These are phyloP conservation scores for Boletus albobrunnescens DNA, from an alignment of 1,284 basidiomycete species.

Conservation along the genomic window DNA sequence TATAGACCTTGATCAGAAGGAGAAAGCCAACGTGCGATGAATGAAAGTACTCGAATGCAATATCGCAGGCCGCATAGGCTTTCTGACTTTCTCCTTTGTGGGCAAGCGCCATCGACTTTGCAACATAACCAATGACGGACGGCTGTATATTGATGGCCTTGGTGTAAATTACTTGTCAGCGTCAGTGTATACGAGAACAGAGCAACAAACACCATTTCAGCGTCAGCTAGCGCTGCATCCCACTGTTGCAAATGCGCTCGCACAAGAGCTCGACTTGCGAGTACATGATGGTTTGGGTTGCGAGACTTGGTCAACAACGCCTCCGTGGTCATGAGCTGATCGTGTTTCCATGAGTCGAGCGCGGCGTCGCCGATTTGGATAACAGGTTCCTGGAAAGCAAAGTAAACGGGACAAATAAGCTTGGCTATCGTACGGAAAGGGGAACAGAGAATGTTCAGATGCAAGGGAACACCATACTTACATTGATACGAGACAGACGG, in stretches of 20 bases:
- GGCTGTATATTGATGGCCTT: background rate
- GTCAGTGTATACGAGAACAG: background rate
- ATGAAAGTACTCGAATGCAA: background rate
- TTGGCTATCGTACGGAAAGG: no score
- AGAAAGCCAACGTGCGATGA: background rate
- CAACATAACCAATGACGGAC: background rate
- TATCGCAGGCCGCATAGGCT: background rate
- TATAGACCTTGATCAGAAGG: background rate
- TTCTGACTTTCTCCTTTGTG: background rate
- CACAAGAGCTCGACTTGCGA: conserved; percentile 4
- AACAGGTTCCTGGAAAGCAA: background rate
- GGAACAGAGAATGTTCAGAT: no score
- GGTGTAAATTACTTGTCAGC: background rate
- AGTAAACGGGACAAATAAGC: background rate
- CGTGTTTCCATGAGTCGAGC: background rate
- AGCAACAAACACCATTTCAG: background rate
- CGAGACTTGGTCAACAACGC: background rate
- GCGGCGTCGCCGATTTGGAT: background rate
- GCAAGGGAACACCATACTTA: no score
- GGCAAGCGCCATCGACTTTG: background rate
- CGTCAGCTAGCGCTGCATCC: background rate
- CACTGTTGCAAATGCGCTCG: background rate
- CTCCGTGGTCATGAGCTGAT: background rate
- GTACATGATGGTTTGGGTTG: background rate
- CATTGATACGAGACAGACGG: background rate